Percentiles rank a stretch among this genome's conserved stretches.
Conservation (phyloP, 2,329 filamentous ascomycete genomes). For the Beauveria rudraprayagi region DNA sequence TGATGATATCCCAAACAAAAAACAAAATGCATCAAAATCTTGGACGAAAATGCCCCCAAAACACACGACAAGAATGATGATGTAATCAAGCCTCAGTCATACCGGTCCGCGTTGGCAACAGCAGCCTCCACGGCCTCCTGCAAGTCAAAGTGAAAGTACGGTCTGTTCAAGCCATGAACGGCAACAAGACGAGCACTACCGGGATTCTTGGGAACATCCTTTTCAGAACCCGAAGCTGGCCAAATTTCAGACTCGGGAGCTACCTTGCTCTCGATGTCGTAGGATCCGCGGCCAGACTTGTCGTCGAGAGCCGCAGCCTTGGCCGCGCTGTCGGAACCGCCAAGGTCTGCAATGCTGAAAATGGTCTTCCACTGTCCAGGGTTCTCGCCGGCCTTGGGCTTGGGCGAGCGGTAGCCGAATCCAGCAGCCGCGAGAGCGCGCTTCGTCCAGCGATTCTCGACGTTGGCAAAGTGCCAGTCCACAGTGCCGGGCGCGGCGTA, state of each 20-base stretch:
- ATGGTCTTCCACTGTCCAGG: slow-evolving; percentile 57
- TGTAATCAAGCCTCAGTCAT: not conserved
- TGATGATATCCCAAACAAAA: not conserved
- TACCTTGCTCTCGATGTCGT: slow-evolving; percentile 16
- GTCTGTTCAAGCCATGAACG: slow-evolving; percentile 39
- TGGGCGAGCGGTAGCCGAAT: slow-evolving; percentile 37
- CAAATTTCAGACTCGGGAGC: slow-evolving; percentile 12
- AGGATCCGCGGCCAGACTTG: slow-evolving; percentile 22
- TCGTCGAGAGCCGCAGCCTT: slow-evolving; percentile 54
- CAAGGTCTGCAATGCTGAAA: slow-evolving; percentile 84
- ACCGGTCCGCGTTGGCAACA: slow-evolving; percentile 25
- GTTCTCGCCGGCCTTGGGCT: slow-evolving; percentile 15
- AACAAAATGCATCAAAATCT: not conserved
- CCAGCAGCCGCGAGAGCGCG: slow-evolving; percentile 46
- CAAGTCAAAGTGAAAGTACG: slow-evolving; percentile 45
- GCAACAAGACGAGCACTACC: slow-evolving; percentile 26
- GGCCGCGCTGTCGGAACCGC: slow-evolving; percentile 58
- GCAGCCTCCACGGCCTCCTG: slow-evolving; percentile 40
- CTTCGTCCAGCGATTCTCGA: slow-evolving; percentile 48
- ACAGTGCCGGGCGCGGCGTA: slow-evolving; percentile 38
- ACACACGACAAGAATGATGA: not conserved
- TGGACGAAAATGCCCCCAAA: not conserved
- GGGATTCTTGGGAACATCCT: slow-evolving; percentile 21
- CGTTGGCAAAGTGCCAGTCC: slow-evolving; percentile 44
- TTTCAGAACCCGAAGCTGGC: slow-evolving; percentile 16